Evolutionary conservation across 163 green algal species (phyloP).

Genomic region (Scenedesmus sp.): DNA sequence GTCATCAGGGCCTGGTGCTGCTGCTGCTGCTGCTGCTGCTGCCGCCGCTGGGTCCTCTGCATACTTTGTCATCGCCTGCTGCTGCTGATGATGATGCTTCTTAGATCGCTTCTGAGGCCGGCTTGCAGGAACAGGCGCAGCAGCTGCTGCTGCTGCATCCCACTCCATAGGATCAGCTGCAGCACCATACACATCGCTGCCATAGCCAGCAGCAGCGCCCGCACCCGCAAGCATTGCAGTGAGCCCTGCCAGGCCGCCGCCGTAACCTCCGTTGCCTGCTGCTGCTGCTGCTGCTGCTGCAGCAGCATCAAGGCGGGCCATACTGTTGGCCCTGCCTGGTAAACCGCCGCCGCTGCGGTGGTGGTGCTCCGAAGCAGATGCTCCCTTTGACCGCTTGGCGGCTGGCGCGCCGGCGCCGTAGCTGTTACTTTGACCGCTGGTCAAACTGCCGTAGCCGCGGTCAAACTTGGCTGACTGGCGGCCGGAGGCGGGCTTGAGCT

Average conservation of each 20-base stretch:
- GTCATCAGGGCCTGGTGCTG: not conserved
- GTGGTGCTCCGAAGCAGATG: not conserved
- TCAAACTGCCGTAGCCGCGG: constrained; percentile 3
- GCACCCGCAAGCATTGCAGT: not conserved
- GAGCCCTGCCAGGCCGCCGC: not conserved
- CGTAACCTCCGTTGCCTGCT: not conserved
- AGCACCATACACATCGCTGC: not conserved
- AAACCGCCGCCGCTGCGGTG: not conserved
- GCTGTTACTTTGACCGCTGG: not conserved
- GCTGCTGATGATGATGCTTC: constrained; percentile 17
- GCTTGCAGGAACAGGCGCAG: not conserved
- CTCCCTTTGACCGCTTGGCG: not conserved
- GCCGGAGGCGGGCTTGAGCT: not conserved
- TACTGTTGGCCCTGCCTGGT: not conserved
- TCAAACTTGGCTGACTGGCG: not conserved
- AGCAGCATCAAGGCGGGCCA: not conserved
- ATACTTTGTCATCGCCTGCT: not conserved
- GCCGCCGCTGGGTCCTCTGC: not conserved
- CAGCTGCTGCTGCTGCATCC: constrained; percentile 27
- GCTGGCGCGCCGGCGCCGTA: not conserved
- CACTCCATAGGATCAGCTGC: not conserved
- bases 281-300: not conserved
- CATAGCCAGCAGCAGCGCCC: not conserved
- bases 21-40: not conserved
- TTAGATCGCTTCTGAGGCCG: not conserved